These are phyloP conservation scores for Lichtheimia corymbifera DNA, from an alignment of 371 early-diverging fungal genomes.

Conservation along the genomic window DNA sequence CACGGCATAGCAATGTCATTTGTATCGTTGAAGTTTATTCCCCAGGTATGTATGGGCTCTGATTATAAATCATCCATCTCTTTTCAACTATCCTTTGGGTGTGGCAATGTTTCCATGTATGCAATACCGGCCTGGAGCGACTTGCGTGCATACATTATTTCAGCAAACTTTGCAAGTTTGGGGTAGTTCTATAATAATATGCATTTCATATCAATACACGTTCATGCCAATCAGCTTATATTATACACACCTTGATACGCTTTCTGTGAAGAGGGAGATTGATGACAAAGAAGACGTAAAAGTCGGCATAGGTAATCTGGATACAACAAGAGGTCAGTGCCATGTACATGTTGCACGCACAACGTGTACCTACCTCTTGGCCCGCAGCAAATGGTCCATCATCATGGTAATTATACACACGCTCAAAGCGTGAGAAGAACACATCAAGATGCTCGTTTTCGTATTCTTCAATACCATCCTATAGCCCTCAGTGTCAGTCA, in stretches of 20 bases:
- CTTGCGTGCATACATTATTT: not conserved
- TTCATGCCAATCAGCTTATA: not conserved
- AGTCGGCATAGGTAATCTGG: constrained; percentile 30
- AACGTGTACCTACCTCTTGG: constrained; percentile 7
- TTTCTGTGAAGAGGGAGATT: constrained; percentile 13
- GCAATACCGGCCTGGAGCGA: too few species aligned
- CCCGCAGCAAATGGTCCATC: constrained; percentile 32
- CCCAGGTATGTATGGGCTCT: too few species aligned
- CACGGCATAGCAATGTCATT: too few species aligned
- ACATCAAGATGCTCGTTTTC: not conserved
- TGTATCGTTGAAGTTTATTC: too few species aligned
- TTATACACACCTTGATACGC: not conserved
- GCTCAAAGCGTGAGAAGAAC: constrained; percentile 7
- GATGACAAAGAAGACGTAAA: constrained; percentile 21
- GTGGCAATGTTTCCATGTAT: too few species aligned
- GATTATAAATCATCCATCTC: too few species aligned
- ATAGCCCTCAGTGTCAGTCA: not conserved
- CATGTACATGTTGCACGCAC: not conserved
- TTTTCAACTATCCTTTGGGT: too few species aligned
- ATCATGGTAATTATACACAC: constrained; percentile 2
- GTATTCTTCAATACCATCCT: constrained; percentile 13
- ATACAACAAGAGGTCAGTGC: not conserved
- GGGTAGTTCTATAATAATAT: constrained; percentile 15
- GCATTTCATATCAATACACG: not conserved
- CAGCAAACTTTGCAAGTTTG: constrained; percentile 20